These are phyloP conservation scores for Sarocladium brachiariae DNA, from an alignment of 2,329 filamentous ascomycete genomes.

Conservation along the genomic window DNA sequence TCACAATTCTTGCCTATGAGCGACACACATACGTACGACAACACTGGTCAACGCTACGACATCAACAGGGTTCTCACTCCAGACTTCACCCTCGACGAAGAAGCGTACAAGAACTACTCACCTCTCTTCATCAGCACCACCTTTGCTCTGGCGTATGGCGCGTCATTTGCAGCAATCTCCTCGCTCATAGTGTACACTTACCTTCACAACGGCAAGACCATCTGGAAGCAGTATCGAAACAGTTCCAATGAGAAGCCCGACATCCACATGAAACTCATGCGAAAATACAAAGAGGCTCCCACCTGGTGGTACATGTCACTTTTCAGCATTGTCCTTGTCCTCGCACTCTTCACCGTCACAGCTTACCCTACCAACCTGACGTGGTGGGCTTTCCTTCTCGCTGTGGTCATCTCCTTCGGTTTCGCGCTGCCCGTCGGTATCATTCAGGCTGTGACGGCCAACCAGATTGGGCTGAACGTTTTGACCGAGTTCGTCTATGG, in stretches of 20 bases:
- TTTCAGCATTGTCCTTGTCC: slow-evolving; percentile 45
- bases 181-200: slow-evolving; percentile 62
- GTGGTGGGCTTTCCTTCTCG: slow-evolving; percentile 67
- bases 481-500: slow-evolving; percentile 69
- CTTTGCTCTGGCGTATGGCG: slow-evolving; percentile 62
- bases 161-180: slow-evolving; percentile 66
- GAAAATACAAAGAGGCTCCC: slow-evolving; percentile 54
- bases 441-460: slow-evolving; percentile 63
- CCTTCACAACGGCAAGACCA: slow-evolving; percentile 59
- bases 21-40: slow-evolving; percentile 65
- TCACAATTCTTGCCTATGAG: slow-evolving; percentile 60
- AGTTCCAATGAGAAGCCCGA: slow-evolving; percentile 55
- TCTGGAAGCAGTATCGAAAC: slow-evolving; percentile 56
- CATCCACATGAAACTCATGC: slow-evolving; percentile 59
- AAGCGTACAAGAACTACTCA: slow-evolving; percentile 60
- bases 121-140: slow-evolving; percentile 64
- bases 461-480: slow-evolving; percentile 67
- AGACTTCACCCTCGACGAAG: slow-evolving; percentile 54
- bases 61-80: slow-evolving; percentile 55
- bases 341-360: slow-evolving; percentile 49
- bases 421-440: slow-evolving; percentile 64
- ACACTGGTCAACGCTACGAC: slow-evolving; percentile 58
- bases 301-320: slow-evolving; percentile 58
- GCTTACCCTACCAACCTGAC: slow-evolving; percentile 59
- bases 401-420: slow-evolving; percentile 55